Base-by-base conservation (phyloP, 495 filamentous ascomycete genomes). In the Hyphodiscus hymeniophilus region DNA sequence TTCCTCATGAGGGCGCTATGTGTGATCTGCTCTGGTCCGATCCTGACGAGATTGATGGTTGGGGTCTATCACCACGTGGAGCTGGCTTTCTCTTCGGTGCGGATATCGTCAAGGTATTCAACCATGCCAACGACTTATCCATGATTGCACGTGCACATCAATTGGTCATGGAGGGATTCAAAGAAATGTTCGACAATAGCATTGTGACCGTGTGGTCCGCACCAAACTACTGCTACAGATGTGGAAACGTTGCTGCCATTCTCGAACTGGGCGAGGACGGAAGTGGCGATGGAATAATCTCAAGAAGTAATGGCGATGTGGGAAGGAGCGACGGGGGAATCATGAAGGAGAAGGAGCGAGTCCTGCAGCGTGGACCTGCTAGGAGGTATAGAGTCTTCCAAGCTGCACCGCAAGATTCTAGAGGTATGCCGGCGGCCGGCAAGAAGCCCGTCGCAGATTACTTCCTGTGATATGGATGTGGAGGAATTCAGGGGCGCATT, bases 91-190 rank as follows among this genome's bases (percentile, higher is more conserved):
- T 98, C 21, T 98, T 98, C 54, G 92, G 92, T 48, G 85, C 85
- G 13, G 89, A 98, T 63, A 96, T 97, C 48, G 92, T 97, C 49
- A 95, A 91, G 60, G 75, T 79, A 47, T 98, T 98, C 70, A 98
- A 97, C 63, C 82, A 95, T 63, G 73, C 77, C 15, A 98, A 98
- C 62, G 87, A 94, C 61, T 74, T 98, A 7, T 86, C 81, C 3
- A 72, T 98, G 33, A 90, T 98, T 39, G 92, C 92, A 39, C 81
- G 92, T 44, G 92, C 92, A 18, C 92, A 98, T 61, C 92, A 98
- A 66, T 80, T 98, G 17, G 92, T 98, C 30, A 98, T 97, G 92
- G 92, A 98, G 64, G 92, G 92, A 10, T 97, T 95, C 66, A 97
- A 97, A 65, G 92, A 97, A 68, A 96, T 97, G 92, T 97, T 97